Evolutionary conservation across 148 eudicot species (phyloP), one percentile per base, ranked within the genome.

Genomic region (Rhododendron williamsianum): DNA sequence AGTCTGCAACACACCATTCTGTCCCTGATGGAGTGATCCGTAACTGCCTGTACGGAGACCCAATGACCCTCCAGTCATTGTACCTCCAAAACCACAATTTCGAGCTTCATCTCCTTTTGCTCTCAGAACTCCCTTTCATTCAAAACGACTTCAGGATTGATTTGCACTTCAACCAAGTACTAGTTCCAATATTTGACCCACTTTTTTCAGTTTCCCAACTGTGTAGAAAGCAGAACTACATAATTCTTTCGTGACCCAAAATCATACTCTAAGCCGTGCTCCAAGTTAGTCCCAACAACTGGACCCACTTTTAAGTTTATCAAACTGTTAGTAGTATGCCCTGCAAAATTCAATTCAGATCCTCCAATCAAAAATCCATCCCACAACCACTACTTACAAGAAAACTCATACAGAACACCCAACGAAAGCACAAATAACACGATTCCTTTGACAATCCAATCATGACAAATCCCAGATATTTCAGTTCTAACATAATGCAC

Each of bases 21-120:
- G 91, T 79, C 87, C 88, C 80, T 84, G 93, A 86, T 88, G 96
- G 92, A 92, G 89, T 45, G 93, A 93, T 87, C 98, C 98, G 90
- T 89, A 84, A 91, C 96, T 96, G 67, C 86, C 91, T 10, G 91
- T 85, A 82, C 96, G 93, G 82, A 89, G 82, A 84, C 94, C 98
- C 92, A 92, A 90, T 89, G 96, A 90, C 94, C 88, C 93, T 86
- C 91, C 90, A 92, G 90, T 94, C 98, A 96, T 96, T 92, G 93
- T 93, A 90, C 87, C 92, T 91, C 91, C 88, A 92, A 88, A 78
- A 91, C 82, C 90, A 79, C 88, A 78, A 82, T 19, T 87, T 83
- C 79, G 63, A 86, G 88, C 90, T 86, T 95, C 98, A 94, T 94
- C 89, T 85, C 95, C 87, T 85, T 86, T 85, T 84, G 84, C 89